These are phyloP conservation scores for Eutrema japonicum DNA, from an alignment of 345 rosid species.

Conservation along the genomic window DNA sequence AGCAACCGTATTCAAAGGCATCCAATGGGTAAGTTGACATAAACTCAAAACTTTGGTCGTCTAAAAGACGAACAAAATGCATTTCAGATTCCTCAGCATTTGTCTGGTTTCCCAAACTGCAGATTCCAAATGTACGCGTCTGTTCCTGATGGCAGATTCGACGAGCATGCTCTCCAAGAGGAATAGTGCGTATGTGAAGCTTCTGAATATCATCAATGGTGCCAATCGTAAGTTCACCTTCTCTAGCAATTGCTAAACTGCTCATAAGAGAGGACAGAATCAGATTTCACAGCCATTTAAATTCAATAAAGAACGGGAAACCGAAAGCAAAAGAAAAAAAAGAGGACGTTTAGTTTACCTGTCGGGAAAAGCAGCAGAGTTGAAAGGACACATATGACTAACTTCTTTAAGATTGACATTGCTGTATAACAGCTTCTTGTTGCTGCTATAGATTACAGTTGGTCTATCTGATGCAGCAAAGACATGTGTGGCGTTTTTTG, in stretches of 20 bases:
- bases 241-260: constrained; percentile 98
- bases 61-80: constrained; percentile 84
- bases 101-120: constrained; percentile 79
- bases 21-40: constrained; percentile 85
- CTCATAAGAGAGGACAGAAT: constrained; percentile 38
- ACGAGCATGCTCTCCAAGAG: constrained; percentile 95
- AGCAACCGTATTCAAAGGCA: constrained; percentile 86
- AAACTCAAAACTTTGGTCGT: constrained; percentile 91
- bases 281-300: constrained; percentile 18
- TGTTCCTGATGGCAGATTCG: constrained; percentile 99
- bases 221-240: constrained; percentile 96
- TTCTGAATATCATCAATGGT: constrained; percentile 99
- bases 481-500: constrained; percentile 86
- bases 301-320: constrained; percentile 9
- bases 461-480: constrained; percentile 99
- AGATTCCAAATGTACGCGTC: constrained; percentile 88
- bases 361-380: constrained; percentile 99
- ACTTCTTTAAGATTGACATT: constrained; percentile 98
- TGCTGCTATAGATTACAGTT: constrained; percentile 95
- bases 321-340: constrained; percentile 28
- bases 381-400: constrained; percentile 97
- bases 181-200: constrained; percentile 98
- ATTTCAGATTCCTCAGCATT: constrained; percentile 81
- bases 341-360: constrained; percentile 53
- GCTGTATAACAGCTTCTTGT: constrained; percentile 92